Evolutionary conservation across 73 alveolate species (phyloP).

Genomic region (Tetrahymena elliotti): DNA sequence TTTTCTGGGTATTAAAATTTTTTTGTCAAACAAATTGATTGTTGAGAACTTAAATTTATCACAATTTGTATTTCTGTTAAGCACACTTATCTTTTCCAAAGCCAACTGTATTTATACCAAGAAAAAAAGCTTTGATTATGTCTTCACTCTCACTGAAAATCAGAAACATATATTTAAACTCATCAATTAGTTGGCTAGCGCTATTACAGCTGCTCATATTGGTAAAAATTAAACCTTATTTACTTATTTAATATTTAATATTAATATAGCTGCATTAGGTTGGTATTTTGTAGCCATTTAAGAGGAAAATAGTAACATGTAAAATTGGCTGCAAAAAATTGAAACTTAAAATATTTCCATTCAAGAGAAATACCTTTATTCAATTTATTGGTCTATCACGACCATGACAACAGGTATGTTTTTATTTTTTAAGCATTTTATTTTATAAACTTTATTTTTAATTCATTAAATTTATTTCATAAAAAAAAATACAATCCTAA

Average conservation of each 20-base stretch:
- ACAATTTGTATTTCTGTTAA: too few relatives aligned
- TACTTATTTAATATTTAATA: too few relatives aligned
- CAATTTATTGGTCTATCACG: neutral
- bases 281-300: neutral
- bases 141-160: neutral
- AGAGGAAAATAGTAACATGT: neutral
- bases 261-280: neutral
- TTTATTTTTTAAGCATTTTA: neutral
- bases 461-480: too few relatives aligned
- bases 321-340: neutral
- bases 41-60: too few relatives aligned
- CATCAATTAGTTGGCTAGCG: neutral
- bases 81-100: neutral
- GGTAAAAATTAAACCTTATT: too few relatives aligned
- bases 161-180: neutral
- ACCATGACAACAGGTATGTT: neutral
- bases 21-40: neutral
- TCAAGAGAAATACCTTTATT: neutral
- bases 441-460: too few relatives aligned
- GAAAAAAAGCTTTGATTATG: neutral
- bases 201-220: neutral
- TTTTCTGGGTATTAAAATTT: neutral
- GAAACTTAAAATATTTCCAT: neutral
- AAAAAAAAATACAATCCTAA: too few relatives aligned
- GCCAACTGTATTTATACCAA: neutral